Percentiles rank a stretch among this genome's conserved stretches.
Conservation (phyloP, 1,284 basidiomycete genomes). For the Puccinia polysora region DNA sequence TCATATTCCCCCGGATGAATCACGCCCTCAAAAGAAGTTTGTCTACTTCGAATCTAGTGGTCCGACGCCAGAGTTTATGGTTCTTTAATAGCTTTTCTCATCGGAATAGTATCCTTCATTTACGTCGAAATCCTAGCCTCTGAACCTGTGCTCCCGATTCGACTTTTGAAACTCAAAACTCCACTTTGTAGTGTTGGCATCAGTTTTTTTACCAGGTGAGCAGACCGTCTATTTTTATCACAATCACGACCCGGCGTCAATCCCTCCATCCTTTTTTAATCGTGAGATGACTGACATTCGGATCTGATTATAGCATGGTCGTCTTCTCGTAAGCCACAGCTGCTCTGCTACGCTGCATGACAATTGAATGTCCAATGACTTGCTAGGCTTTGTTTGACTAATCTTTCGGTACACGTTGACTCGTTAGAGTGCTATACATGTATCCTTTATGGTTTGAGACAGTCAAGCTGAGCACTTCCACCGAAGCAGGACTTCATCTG, state of each 20-base stretch:
- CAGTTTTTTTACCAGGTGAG: conserved; percentile 36
- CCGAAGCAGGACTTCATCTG: conserved; percentile 50
- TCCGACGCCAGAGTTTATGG: conserved; percentile 22
- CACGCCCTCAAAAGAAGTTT: neutral
- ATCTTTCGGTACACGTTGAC: neutral
- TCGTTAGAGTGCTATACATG: conserved; percentile 45
- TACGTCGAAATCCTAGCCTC: conserved; percentile 2
- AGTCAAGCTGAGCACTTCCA: conserved; percentile 49
- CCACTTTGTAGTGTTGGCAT: conserved; percentile 16
- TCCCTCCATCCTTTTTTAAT: too few relatives aligned
- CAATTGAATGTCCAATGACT: neutral
- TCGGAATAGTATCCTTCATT: conserved; percentile 13
- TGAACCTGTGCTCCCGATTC: conserved; percentile 26
- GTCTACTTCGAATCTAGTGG: conserved; percentile 14
- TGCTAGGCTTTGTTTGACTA: neutral
- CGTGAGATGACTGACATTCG: neutral
- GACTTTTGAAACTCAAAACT: conserved; percentile 1
- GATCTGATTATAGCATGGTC: conserved; percentile 5
- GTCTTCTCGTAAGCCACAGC: conserved; percentile 8
- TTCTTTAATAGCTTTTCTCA: conserved; percentile 1
- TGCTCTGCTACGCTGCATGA: too few relatives aligned
- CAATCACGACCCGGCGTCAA: too few relatives aligned
- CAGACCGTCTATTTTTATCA: neutral
- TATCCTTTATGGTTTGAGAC: conserved; percentile 52
- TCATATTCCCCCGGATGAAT: neutral